Evolutionary conservation across 2,329 filamentous ascomycete genomes (phyloP).

Genomic region (Phaeosphaeria sp.): DNA sequence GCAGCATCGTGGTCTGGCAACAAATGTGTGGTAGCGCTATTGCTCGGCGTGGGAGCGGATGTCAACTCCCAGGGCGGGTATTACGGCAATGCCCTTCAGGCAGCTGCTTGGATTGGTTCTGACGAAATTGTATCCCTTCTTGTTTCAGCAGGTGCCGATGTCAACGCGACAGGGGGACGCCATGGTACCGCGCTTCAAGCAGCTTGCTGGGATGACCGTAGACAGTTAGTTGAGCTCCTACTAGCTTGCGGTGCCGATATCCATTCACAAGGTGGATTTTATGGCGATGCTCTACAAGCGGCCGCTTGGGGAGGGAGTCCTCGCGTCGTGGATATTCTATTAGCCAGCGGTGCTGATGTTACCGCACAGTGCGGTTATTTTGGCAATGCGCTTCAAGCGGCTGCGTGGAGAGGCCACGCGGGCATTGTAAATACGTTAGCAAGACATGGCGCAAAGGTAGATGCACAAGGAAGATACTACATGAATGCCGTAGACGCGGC

Average conservation of each 20-base stretch:
- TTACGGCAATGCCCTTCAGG: constrained; percentile 4
- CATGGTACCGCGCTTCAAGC: constrained; percentile 2
- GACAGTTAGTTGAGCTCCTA: background rate
- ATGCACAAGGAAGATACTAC: background rate
- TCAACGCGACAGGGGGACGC: background rate
- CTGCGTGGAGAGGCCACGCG: background rate
- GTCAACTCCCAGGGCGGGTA: constrained; percentile 6
- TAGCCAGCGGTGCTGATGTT: background rate
- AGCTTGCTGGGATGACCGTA: background rate
- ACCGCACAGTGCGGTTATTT: background rate
- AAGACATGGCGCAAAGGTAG: background rate
- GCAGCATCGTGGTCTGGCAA: constrained; percentile 2
- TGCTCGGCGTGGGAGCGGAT: constrained; percentile 1
- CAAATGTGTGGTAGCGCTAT: background rate
- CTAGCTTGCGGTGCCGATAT: background rate
- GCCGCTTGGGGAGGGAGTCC: background rate
- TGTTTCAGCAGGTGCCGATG: background rate
- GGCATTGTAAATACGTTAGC: background rate
- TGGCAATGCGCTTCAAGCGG: background rate
- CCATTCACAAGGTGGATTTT: background rate
- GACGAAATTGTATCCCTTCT: background rate
- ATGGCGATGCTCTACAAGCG: background rate
- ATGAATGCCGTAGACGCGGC: background rate
- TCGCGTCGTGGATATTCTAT: background rate
- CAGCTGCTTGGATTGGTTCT: background rate